phyloP scores from a whole-genome alignment of 306 rosid species.

The Cicer cuneatum region DNA sequence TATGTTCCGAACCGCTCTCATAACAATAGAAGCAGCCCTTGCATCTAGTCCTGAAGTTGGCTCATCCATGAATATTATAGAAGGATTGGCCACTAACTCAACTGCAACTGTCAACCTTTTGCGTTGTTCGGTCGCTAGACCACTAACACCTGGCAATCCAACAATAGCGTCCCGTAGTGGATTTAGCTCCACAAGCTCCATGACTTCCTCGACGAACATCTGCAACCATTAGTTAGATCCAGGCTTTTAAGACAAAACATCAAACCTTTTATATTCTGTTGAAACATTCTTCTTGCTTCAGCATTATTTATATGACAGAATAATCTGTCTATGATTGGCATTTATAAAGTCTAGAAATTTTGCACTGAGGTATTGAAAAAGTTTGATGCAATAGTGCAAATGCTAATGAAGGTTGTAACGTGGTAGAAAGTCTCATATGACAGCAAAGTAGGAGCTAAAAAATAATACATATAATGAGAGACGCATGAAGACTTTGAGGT shows the following conservation, averaged over 20 bases:
- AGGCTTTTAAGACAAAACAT: background rate
- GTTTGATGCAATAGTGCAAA: background rate
- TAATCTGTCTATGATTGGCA: too few relatives aligned
- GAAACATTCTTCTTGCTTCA: too few relatives aligned
- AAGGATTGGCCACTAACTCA: constrained; percentile 67
- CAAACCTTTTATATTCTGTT: too few relatives aligned
- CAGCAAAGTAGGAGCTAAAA: too few relatives aligned
- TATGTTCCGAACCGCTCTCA: constrained; percentile 60
- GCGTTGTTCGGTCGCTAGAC: constrained; percentile 64
- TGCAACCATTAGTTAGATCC: constrained; percentile 43
- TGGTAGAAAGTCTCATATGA: background rate
- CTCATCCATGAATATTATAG: constrained; percentile 69
- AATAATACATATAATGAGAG: too few relatives aligned
- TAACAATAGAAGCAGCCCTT: constrained; percentile 64
- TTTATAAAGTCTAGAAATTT: too few relatives aligned
- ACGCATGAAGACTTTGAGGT: background rate
- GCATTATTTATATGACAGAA: too few relatives aligned
- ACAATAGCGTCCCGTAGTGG: constrained; percentile 56
- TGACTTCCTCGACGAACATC: constrained; percentile 64
- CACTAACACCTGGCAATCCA: constrained; percentile 62
- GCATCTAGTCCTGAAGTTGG: constrained; percentile 71
- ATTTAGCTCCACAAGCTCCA: constrained; percentile 66
- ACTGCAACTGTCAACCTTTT: constrained; percentile 66
- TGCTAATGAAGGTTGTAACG: background rate
- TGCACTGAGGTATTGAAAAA: background rate